Evolutionary conservation across 441 rosid species (phyloP), one percentile per base, ranked within the genome.

Genomic region (Syzygium malaccense): DNA sequence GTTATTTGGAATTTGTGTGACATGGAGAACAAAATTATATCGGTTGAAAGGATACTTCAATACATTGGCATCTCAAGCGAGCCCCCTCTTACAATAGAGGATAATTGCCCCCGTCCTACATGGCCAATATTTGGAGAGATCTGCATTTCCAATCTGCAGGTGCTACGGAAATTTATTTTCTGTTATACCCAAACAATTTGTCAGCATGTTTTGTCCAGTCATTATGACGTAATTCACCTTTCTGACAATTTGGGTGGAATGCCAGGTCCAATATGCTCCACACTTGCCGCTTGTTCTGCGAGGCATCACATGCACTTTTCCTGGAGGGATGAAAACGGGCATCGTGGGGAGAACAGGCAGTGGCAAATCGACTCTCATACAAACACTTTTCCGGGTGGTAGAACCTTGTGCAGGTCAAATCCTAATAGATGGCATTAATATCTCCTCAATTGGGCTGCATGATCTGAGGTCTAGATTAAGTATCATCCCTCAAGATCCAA

Each of bases 41-140:
- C 99, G 11, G 98, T 98, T 10, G 99, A 98, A 92, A 95, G 99
- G 89, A 94, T 98, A 51, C 95, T 95, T 89, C 99, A 98, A 91
- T 97, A 96, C 92, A 92, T 94, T 53, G 85, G 88, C 45, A 94
- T 95, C 87, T 93, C 97, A 2, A 93, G 96, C 88, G 99, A 98
- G 88, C 97, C 99, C 91, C 95, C 99, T 87, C 98, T 97, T 85
- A 91, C 92, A 49, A 92, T 96, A 55, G 97, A 96, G 90, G 90
- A 91, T 17, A 95, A 92, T 88, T 91, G 89, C 64, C 98, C 96
- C 3, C 91, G 86, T 56, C 89, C 3, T 58, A 93, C 94, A 58
- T 98, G 98, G 99, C 98, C 99, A 89, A 84, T 92, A 49, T 86
- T 68, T 62, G 98, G 99, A 86, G 95, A 95, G 88, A 93, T 98